A percentile compares a stretch with the other conserved stretches of the same genome.
Evolutionary conservation across 139 green algal genomes (phyloP).

Genomic region (Medakamo hakoo): DNA sequence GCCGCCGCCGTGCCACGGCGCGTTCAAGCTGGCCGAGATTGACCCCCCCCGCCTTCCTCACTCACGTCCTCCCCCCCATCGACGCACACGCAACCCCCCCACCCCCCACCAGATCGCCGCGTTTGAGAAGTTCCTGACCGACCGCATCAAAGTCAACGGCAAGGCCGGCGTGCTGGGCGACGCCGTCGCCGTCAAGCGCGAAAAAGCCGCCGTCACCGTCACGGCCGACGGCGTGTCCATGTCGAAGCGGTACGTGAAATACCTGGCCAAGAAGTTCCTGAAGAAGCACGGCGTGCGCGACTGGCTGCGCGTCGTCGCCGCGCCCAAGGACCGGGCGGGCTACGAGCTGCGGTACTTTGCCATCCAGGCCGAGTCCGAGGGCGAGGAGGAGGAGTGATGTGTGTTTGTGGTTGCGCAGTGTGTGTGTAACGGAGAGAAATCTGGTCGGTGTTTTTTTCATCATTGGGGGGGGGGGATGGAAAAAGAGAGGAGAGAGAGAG

Average conservation of each 20-base stretch:
- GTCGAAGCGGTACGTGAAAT: conserved; percentile 92
- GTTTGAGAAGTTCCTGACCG: conserved; percentile 96
- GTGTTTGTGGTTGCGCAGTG: neutral
- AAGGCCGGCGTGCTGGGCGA: conserved; percentile 81
- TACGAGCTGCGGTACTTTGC: conserved; percentile 99
- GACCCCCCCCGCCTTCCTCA: too few relatives aligned
- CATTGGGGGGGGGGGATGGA: too few relatives aligned
- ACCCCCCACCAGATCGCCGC: too few relatives aligned
- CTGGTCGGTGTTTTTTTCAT: neutral
- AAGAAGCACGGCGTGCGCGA: conserved; percentile 99
- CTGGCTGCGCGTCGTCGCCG: conserved; percentile 96
- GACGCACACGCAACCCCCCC: too few relatives aligned
- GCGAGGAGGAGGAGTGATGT: conserved; percentile 62
- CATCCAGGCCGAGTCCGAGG: conserved; percentile 78
- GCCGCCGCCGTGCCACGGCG: too few relatives aligned
- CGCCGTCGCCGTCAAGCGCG: conserved; percentile 55
- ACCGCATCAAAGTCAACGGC: conserved; percentile 92
- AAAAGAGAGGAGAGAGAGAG: too few relatives aligned
- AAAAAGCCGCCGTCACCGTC: conserved; percentile 87
- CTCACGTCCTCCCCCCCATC: too few relatives aligned
- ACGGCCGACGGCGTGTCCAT: conserved; percentile 52
- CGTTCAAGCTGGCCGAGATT: too few relatives aligned
- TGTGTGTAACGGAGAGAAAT: neutral
- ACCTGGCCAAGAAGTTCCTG: conserved; percentile 99
- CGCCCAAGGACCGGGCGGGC: conserved; percentile 89